phyloP scores from a whole-genome alignment of 495 filamentous ascomycete species.

The Tuber microsphaerosporum region DNA sequence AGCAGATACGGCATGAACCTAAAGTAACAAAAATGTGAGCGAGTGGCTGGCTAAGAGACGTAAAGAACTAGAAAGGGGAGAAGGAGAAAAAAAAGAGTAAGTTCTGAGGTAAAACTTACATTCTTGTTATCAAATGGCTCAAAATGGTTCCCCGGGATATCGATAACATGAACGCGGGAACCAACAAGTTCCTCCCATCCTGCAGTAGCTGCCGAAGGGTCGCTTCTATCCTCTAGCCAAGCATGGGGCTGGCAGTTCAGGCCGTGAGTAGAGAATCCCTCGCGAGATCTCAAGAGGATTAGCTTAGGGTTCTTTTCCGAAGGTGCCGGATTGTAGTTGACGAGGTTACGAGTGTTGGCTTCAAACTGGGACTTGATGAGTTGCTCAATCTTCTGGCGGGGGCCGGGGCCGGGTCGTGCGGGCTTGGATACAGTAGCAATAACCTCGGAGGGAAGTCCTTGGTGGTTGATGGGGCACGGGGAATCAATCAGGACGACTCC shows the following conservation, averaged over 20 bases:
- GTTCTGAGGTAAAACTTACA: constrained; percentile 13
- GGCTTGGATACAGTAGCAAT: constrained; percentile 44
- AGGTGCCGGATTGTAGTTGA: constrained; percentile 26
- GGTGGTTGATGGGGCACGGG: constrained; percentile 51
- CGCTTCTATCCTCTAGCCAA: constrained; percentile 29
- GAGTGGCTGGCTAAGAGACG: background rate
- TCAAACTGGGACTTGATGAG: constrained; percentile 39
- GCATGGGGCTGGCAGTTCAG: constrained; percentile 25
- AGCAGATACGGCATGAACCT: constrained; percentile 25
- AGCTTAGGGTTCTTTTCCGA: constrained; percentile 19
- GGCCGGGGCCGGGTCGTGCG: constrained; percentile 39
- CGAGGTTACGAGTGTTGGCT: constrained; percentile 29
- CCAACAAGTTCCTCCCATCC: constrained; percentile 28
- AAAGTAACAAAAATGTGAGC: constrained; percentile 2
- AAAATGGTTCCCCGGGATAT: constrained; percentile 33
- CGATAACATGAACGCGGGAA: constrained; percentile 18
- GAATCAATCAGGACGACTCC: constrained; percentile 76
- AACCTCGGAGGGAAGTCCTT: constrained; percentile 45
- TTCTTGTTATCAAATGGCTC: constrained; percentile 31
- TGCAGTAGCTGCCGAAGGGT: constrained; percentile 19
- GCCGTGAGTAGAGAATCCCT: constrained; percentile 17
- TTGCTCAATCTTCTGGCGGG: constrained; percentile 39
- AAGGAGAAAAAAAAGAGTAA: background rate
- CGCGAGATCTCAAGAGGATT: constrained; percentile 22
- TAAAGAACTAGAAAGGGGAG: background rate